Evolutionary conservation across 352 stramenopile species (phyloP), one percentile per base, ranked within the genome.

Genomic region (Globisporangium ultimum): DNA sequence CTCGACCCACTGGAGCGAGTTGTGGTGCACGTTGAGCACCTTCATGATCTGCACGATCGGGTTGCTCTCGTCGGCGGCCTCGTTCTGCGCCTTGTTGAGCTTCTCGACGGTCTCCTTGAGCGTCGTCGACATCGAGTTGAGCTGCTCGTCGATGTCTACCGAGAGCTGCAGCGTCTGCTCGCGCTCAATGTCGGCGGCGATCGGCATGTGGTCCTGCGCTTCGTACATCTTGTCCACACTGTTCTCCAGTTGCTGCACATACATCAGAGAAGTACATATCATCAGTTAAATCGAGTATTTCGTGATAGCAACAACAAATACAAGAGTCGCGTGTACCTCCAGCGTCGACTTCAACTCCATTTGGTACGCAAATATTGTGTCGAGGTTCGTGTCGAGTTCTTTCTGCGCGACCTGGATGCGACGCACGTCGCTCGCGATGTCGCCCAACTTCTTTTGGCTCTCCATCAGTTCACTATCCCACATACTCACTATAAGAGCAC

Each of bases 181-280:
- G 55, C 86, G 84, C 61, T 95, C 84, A 61, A 93, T 92, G 54
- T 95, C 86, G 0, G 86, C 86, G 9, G 86, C 80, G 2, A 93
- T 73, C 14, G 86, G 86, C 76, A 93, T 92, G 53, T 93, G 86
- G 34, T 91, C 78, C 61, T 95, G 84, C 32, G 77, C 67, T 60
- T 95, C 86, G 61, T 92, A 95, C 82, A 95, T 91, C 55, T 95
- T 95, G 80, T 95, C 86, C 13, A 95, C 83, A 52, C 84, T 92
- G 60, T 91, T 88, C 63, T 95, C 86, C 52, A 95, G 60, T 91
- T 93, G 80, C 86, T 94, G 49, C 14, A 52, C 6, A 34, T 28
- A 1, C 5, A 45, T 1, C 28, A 48, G 2, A 53, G 36, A 49
- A 59, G 43, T 43, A 12, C 11, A 54, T 6, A 56, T 43, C 22